Conservation (phyloP, 2,329 filamentous ascomycete genomes). For the Alternaria sp. region DNA sequence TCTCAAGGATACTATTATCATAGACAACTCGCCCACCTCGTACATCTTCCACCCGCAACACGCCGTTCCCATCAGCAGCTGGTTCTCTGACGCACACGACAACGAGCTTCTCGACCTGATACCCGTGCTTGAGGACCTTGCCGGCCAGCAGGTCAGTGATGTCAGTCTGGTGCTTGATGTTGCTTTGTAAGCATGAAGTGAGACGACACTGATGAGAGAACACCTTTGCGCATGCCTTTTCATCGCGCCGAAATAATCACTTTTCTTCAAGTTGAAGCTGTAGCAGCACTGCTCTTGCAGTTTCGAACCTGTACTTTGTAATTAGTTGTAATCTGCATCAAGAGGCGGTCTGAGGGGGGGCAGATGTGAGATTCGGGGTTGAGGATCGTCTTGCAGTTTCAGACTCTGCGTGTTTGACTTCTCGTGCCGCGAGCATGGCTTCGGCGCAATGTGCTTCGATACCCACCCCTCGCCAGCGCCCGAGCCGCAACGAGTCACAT, state of each 20-base stretch:
- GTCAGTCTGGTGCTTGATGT: constrained; percentile 98
- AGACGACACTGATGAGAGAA: constrained; percentile 31
- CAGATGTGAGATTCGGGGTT: constrained; percentile 10
- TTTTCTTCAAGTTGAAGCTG: constrained; percentile 24
- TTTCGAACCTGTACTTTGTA: constrained; percentile 48
- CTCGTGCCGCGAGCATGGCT: constrained; percentile 10
- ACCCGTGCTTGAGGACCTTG: constrained; percentile 96
- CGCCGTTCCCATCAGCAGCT: constrained; percentile 98
- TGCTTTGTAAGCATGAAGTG: constrained; percentile 60
- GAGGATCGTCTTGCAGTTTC: constrained; percentile 8
- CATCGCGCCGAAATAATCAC: constrained; percentile 33
- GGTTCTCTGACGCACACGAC: constrained; percentile 99
- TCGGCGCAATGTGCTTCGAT: constrained; percentile 10
- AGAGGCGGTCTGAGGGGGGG: constrained; percentile 27
- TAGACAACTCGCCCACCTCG: constrained; percentile 98
- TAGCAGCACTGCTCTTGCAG: constrained; percentile 14
- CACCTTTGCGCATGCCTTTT: constrained; percentile 39
- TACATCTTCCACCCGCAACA: constrained; percentile 99
- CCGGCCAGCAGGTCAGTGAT: constrained; percentile 85
- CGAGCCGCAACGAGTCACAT: constrained; percentile 9
- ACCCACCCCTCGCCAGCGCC: constrained; percentile 8
- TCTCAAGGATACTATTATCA: constrained; percentile 97
- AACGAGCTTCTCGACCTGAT: constrained; percentile 98
- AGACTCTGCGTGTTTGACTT: constrained; percentile 7
- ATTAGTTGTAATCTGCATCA: constrained; percentile 52